A percentile compares a stretch with the other conserved stretches of the same genome.
Conservation (phyloP, 257 asterid species). For the Parsonsia alboflavescens region DNA sequence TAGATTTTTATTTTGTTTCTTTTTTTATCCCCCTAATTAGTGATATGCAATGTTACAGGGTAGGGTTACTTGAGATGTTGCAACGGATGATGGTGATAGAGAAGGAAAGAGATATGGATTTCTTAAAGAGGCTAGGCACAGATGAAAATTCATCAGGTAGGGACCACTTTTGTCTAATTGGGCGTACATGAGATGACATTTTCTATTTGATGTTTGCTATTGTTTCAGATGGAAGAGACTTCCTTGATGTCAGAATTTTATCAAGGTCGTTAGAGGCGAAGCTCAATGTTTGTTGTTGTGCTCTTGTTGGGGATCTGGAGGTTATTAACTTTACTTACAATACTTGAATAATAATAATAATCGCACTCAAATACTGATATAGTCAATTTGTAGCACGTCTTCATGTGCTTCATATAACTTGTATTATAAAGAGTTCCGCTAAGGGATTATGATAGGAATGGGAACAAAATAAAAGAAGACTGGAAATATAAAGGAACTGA, state of each 20-base stretch:
- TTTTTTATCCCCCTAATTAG: neutral
- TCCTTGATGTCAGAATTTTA: constrained; percentile 58
- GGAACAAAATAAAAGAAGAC: too few species aligned
- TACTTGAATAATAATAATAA: neutral
- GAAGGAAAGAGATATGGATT: constrained; percentile 53
- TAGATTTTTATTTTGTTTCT: neutral
- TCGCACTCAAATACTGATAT: constrained; percentile 5
- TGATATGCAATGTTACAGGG: constrained; percentile 19
- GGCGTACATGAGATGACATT: constrained; percentile 9
- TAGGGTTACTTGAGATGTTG: constrained; percentile 53
- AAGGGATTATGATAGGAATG: neutral
- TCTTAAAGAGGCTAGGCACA: constrained; percentile 32
- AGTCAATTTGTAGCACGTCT: constrained; percentile 17
- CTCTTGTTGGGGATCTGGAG: constrained; percentile 41
- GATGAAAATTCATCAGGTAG: constrained; percentile 44
- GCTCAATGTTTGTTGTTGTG: constrained; percentile 74
- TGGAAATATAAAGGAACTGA: too few species aligned
- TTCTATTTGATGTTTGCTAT: constrained; percentile 11
- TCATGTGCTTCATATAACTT: neutral
- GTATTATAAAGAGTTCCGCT: neutral
- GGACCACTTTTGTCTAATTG: constrained; percentile 10
- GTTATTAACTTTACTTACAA: constrained; percentile 27
- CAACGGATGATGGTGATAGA: constrained; percentile 63
- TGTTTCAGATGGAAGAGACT: constrained; percentile 40
- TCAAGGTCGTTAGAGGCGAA: constrained; percentile 80